These are phyloP conservation scores for Gossypium davidsonii DNA, from an alignment of 441 rosid species.

Conservation along the genomic window DNA sequence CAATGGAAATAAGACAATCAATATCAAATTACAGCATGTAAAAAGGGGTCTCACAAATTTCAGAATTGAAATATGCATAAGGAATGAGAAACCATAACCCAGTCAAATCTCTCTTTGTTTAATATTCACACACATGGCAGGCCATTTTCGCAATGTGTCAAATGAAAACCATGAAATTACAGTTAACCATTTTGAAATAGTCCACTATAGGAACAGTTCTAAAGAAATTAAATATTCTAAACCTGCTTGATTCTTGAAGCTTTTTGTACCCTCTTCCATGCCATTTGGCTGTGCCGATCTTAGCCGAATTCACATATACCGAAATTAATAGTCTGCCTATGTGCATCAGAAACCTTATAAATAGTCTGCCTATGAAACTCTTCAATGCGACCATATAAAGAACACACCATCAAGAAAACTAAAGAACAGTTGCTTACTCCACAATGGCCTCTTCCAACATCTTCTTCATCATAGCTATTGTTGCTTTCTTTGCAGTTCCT, in stretches of 20 bases:
- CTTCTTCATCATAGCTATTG: constrained; percentile 22
- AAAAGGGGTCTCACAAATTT: not conserved
- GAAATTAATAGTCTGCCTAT: not conserved
- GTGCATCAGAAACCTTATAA: not conserved
- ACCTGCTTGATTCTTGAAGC: not conserved
- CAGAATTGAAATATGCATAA: not conserved
- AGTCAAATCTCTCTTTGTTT: not conserved
- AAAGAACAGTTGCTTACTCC: not conserved
- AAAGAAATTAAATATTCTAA: constrained; percentile 2
- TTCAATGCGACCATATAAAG: not conserved
- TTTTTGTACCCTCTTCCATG: not conserved
- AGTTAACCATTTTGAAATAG: not conserved
- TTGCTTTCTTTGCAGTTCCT: constrained; percentile 17
- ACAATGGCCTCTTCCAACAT: constrained; percentile 33
- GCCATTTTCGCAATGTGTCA: not conserved
- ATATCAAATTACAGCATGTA: not conserved
- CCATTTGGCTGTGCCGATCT: constrained; percentile 14
- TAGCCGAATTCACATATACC: constrained; percentile 4
- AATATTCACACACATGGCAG: not conserved
- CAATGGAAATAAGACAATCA: too few species aligned
- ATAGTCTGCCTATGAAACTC: not conserved
- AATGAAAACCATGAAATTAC: not conserved
- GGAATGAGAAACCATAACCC: not conserved
- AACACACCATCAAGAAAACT: not conserved
- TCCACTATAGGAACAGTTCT: not conserved